These are phyloP conservation scores for Trichosanthes cucumerina DNA, from an alignment of 306 rosid genomes.

Conservation along the genomic window DNA sequence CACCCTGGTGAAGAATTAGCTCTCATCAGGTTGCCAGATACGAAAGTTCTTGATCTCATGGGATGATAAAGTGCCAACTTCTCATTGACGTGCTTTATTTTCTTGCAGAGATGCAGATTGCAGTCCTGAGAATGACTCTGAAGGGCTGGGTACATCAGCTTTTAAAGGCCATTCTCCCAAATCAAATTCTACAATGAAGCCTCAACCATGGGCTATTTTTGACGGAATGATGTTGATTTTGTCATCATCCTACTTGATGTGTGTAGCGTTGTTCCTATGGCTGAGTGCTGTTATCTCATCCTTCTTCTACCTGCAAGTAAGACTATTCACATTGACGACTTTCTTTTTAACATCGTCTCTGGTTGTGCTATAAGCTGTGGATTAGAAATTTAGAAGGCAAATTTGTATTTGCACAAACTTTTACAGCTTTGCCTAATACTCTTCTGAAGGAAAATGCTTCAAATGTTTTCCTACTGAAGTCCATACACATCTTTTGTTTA, in stretches of 20 bases:
- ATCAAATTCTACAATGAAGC: constrained; percentile 33
- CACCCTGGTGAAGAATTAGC: constrained; percentile 40
- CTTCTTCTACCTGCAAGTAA: constrained; percentile 89
- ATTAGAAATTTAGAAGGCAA: not conserved
- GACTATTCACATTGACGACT: not conserved
- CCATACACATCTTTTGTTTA: not conserved
- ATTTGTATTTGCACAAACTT: not conserved
- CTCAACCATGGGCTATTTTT: constrained; percentile 60
- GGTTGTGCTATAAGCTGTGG: not conserved
- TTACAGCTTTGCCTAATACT: not conserved
- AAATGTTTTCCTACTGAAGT: not conserved
- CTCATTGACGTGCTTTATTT: constrained; percentile 11
- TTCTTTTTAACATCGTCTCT: not conserved
- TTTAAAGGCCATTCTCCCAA: constrained; percentile 37
- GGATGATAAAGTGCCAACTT: not conserved
- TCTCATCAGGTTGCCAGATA: constrained; percentile 48
- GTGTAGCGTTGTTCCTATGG: constrained; percentile 78
- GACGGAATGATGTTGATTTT: constrained; percentile 80
- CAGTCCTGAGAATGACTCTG: constrained; percentile 28
- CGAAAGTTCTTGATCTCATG: not conserved
- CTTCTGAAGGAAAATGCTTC: not conserved
- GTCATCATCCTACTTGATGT: constrained; percentile 75
- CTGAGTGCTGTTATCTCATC: constrained; percentile 89
- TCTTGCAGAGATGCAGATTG: constrained; percentile 44
- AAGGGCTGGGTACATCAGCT: constrained; percentile 22